Evolutionary conservation across 2,329 filamentous ascomycete genomes (phyloP).

Genomic region (Pezicula neosporulosa): DNA sequence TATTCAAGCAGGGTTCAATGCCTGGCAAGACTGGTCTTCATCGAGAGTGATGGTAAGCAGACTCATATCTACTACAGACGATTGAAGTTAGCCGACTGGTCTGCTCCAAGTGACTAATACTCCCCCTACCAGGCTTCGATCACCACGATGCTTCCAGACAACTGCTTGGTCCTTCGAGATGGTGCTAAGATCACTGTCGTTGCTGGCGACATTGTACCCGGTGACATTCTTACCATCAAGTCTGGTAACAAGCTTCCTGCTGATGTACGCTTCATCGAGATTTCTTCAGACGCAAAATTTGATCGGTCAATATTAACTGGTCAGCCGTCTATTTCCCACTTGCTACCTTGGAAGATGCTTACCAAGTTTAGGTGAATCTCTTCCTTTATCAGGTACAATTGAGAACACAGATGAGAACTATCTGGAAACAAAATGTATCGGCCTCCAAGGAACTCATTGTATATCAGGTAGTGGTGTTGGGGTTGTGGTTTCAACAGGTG

Average conservation of each 20-base stretch:
- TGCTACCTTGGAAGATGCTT: neutral
- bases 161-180: slow-evolving; percentile 63
- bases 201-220: slow-evolving; percentile 64
- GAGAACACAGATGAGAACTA: slow-evolving; percentile 71
- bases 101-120: too few species aligned
- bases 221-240: slow-evolving; percentile 66
- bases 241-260: slow-evolving; percentile 72
- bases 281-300: slow-evolving; percentile 67
- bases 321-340: slow-evolving; percentile 22
- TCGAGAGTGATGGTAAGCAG: slow-evolving; percentile 60
- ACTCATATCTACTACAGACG: too few species aligned
- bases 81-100: too few species aligned
- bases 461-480: slow-evolving; percentile 64
- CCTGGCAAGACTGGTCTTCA: slow-evolving; percentile 73
- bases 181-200: slow-evolving; percentile 44
- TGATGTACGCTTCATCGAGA: slow-evolving; percentile 67
- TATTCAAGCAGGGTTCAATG: slow-evolving; percentile 66
- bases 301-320: slow-evolving; percentile 72
- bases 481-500: slow-evolving; percentile 68
- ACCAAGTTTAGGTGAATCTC: slow-evolving; percentile 51
- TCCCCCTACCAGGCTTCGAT: slow-evolving; percentile 51
- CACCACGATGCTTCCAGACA: slow-evolving; percentile 74
- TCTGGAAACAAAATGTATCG: slow-evolving; percentile 73
- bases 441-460: slow-evolving; percentile 77
- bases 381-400: slow-evolving; percentile 59